These are phyloP conservation scores for Megacollybia platyphylla DNA, from an alignment of 1,284 basidiomycete species.

Conservation along the genomic window DNA sequence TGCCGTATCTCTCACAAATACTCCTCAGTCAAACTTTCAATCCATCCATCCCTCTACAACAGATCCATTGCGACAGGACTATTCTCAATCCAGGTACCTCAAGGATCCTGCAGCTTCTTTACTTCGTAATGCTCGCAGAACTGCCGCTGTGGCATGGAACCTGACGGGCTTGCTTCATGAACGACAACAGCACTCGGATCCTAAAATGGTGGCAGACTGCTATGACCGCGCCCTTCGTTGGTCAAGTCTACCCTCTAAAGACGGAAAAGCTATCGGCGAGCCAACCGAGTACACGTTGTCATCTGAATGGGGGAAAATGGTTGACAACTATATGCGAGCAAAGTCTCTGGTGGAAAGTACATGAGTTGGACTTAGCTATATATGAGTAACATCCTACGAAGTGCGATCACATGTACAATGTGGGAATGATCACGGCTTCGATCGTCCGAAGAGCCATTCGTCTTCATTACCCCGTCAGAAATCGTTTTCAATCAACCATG, in stretches of 20 bases:
- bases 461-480: too few relatives aligned
- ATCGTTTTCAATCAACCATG: not conserved
- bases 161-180: conserved; percentile 30
- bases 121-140: conserved; percentile 56
- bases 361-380: too few relatives aligned
- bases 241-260: conserved; percentile 27
- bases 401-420: too few relatives aligned
- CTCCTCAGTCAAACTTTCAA: not conserved
- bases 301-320: conserved; percentile 42
- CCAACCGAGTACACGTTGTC: conserved; percentile 40
- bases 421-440: too few relatives aligned
- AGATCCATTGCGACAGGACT: too few relatives aligned
- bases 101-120: conserved; percentile 43
- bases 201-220: conserved; percentile 22
- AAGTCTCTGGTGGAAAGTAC: conserved; percentile 5
- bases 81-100: conserved; percentile 19
- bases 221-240: conserved; percentile 29
- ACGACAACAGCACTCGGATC: conserved; percentile 15
- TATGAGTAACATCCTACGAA: too few relatives aligned
- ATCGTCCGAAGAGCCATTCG: too few relatives aligned
- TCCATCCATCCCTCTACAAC: too few relatives aligned
- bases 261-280: conserved; percentile 20
- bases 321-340: conserved; percentile 18
- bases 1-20: not conserved
- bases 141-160: conserved; percentile 59